These are phyloP conservation scores for Phaeomoniella chlamydospora DNA, from an alignment of 2,329 filamentous ascomycete genomes.

Conservation along the genomic window DNA sequence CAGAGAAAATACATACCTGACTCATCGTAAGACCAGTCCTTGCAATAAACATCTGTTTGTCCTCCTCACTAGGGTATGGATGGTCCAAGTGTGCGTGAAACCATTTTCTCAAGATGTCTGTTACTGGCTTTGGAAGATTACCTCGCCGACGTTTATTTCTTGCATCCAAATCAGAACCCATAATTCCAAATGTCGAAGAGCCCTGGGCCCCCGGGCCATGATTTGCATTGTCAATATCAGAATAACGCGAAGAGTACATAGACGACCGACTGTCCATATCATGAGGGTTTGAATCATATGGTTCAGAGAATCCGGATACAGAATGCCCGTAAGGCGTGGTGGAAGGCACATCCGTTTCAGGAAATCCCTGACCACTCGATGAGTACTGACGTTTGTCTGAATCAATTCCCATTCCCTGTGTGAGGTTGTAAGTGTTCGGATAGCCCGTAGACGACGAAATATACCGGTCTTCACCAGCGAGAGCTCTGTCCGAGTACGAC, in stretches of 20 bases:
- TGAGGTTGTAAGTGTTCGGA: too few relatives aligned
- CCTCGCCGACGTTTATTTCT: slow-evolving; percentile 49
- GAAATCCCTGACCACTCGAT: not conserved
- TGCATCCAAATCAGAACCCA: slow-evolving; percentile 21
- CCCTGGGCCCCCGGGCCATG: not conserved
- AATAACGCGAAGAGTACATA: not conserved
- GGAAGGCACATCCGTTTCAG: too few relatives aligned
- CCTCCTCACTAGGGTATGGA: slow-evolving; percentile 76
- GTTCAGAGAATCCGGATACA: too few relatives aligned
- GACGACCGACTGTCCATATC: too few relatives aligned
- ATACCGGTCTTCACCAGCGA: not conserved
- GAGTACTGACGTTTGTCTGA: not conserved
- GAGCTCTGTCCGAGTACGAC: not conserved
- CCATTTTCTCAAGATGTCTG: slow-evolving; percentile 67
- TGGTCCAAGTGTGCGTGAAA: slow-evolving; percentile 63
- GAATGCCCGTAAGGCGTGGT: too few relatives aligned
- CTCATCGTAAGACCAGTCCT: slow-evolving; percentile 67
- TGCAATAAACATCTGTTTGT: slow-evolving; percentile 69
- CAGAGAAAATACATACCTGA: slow-evolving; percentile 19
- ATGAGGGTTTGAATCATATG: too few relatives aligned
- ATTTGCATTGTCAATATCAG: not conserved
- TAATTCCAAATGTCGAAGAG: slow-evolving; percentile 19
- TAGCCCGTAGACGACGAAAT: not conserved
- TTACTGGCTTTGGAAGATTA: slow-evolving; percentile 82
- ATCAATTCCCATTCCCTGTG: not conserved